A percentile compares a stretch with the other conserved stretches of the same genome.
Evolutionary conservation across 371 early-diverging fungal species (phyloP).

Genomic region (Polyrhizophydium stewartii): DNA sequence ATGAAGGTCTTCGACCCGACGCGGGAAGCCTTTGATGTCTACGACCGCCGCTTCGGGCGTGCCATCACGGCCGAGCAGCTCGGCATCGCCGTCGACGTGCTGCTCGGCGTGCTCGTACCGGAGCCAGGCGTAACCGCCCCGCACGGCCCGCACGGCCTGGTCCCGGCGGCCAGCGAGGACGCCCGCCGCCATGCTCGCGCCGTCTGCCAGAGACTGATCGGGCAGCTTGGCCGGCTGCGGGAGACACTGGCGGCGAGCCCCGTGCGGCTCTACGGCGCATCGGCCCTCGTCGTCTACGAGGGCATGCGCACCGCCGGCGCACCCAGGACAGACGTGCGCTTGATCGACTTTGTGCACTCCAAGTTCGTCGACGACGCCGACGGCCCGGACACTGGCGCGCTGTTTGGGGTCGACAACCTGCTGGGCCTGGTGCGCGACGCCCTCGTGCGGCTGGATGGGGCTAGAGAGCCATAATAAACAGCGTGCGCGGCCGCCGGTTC

Average conservation of each 20-base stretch:
- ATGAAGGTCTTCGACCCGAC: slow-evolving; percentile 20
- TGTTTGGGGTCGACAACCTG: slow-evolving; percentile 33
- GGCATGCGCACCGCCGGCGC: not conserved
- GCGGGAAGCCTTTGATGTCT: not conserved
- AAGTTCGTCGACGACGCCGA: slow-evolving; percentile 13
- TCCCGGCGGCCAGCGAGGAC: not conserved
- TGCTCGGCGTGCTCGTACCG: not conserved
- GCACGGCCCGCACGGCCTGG: too few species aligned
- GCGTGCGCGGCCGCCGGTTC: too few species aligned
- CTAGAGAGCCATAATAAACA: too few species aligned
- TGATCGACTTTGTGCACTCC: slow-evolving; percentile 46
- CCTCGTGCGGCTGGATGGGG: too few species aligned
- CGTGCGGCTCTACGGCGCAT: slow-evolving; percentile 24
- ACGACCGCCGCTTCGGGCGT: not conserved
- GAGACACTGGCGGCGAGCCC: slow-evolving; percentile 2
- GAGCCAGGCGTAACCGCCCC: too few species aligned
- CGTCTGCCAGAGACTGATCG: too few species aligned
- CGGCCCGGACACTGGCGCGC: slow-evolving; percentile 29
- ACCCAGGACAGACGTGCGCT: slow-evolving; percentile 12
- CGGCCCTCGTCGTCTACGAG: slow-evolving; percentile 32
- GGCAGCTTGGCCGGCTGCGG: slow-evolving; percentile 1
- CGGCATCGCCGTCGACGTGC: not conserved
- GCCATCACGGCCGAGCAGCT: not conserved
- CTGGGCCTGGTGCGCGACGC: not conserved
- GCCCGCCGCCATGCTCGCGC: not conserved